phyloP scores from a whole-genome alignment of 164 flowering plant species.

The Houttuynia cordata region DNA sequence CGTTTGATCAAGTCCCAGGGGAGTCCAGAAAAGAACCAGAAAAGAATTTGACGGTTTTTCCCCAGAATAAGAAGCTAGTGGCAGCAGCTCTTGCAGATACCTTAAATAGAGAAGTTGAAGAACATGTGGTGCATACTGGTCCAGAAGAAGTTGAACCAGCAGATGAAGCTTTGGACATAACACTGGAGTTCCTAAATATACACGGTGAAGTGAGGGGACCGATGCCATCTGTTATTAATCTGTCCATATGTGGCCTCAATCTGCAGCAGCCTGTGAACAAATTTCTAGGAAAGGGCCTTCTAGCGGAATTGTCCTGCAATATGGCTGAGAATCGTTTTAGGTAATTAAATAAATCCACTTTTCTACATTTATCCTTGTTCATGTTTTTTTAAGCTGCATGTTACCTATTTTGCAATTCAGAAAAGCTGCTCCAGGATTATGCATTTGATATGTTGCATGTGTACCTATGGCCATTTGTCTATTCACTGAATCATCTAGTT shows the following conservation, averaged over 20 bases:
- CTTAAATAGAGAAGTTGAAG: constrained; percentile 12
- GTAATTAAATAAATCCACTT: constrained; percentile 16
- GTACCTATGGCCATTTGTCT: too few relatives aligned
- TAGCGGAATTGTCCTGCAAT: constrained; percentile 23
- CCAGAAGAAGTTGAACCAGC: constrained; percentile 22
- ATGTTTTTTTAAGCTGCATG: too few relatives aligned
- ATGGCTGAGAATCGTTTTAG: constrained; percentile 60
- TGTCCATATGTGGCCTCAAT: constrained; percentile 37
- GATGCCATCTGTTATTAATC: constrained; percentile 39
- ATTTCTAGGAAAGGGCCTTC: constrained; percentile 10
- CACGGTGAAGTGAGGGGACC: constrained; percentile 16
- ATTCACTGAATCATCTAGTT: too few relatives aligned
- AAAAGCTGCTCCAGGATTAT: too few relatives aligned
- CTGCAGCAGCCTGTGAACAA: constrained; percentile 12
- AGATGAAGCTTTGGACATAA: constrained; percentile 46
- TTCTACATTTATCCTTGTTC: too few relatives aligned
- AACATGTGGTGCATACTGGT: constrained; percentile 12
- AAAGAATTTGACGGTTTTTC: constrained; percentile 28
- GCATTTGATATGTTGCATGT: too few relatives aligned
- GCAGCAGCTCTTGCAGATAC: constrained; percentile 51
- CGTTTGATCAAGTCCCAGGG: constrained; percentile 14
- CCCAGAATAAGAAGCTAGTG: constrained; percentile 35
- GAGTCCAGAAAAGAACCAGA: constrained; percentile 16
- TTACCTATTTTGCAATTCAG: too few relatives aligned
- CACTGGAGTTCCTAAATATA: constrained; percentile 39